These are phyloP conservation scores for Postia placenta DNA, from an alignment of 768 basidiomycete species.

Conservation along the genomic window DNA sequence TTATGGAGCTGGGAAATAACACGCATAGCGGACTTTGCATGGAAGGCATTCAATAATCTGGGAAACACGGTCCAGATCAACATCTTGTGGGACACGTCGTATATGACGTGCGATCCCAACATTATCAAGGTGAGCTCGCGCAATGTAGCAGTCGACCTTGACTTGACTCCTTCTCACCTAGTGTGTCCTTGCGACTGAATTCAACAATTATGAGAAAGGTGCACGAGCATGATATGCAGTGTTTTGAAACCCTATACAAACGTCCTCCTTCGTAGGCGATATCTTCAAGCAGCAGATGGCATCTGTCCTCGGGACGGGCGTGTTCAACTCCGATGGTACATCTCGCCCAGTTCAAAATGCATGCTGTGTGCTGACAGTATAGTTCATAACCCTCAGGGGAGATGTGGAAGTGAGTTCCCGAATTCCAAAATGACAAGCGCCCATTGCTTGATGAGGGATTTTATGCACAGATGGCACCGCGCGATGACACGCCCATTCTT, in stretches of 20 bases:
- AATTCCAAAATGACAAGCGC: no score
- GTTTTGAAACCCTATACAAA: no score
- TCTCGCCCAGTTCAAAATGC: no score
- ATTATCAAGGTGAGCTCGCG: constrained; percentile 29
- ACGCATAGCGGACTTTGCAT: constrained; percentile 21
- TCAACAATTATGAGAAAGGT: constrained; percentile 36
- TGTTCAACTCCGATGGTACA: constrained; percentile 68
- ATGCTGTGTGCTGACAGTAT: no score
- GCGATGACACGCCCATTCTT: constrained; percentile 62
- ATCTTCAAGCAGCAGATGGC: constrained; percentile 22
- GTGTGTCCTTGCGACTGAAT: constrained; percentile 33
- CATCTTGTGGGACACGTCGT: constrained; percentile 14
- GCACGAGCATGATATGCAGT: not conserved
- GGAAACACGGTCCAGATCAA: constrained; percentile 16
- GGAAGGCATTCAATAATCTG: constrained; percentile 19
- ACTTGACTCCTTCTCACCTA: no score
- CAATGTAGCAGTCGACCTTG: no score
- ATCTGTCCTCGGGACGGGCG: constrained; percentile 53
- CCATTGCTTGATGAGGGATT: no score
- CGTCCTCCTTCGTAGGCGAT: constrained; percentile 16
- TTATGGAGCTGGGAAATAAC: no score
- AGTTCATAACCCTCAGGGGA: constrained; percentile 32
- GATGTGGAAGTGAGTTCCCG: constrained; percentile 47
- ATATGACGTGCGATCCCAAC: constrained; percentile 9
- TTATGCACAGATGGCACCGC: constrained; percentile 53